phyloP scores from a whole-genome alignment of 1,284 basidiomycete species.

The Ustilago crameri region DNA sequence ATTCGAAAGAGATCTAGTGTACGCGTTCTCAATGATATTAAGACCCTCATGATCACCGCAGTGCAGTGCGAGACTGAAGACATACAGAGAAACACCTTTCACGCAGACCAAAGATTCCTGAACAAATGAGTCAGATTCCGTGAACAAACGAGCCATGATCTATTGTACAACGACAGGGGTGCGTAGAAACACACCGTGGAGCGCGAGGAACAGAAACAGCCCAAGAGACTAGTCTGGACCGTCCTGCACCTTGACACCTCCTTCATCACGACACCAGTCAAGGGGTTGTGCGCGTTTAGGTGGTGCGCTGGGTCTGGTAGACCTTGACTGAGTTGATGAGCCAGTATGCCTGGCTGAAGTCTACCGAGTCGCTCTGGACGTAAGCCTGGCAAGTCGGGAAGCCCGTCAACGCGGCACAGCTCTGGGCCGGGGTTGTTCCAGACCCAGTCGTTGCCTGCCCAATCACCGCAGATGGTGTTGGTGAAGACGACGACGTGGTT shows the following conservation, averaged over 20 bases:
- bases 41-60: too few species aligned
- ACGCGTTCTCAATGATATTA: too few species aligned
- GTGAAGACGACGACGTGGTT: conserved; percentile 52
- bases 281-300: too few species aligned
- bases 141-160: too few species aligned
- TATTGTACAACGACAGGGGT: too few species aligned
- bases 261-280: background rate
- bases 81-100: too few species aligned
- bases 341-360: conserved; percentile 53
- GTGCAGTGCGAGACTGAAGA: too few species aligned
- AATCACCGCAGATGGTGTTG: conserved; percentile 55
- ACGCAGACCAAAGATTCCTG: too few species aligned
- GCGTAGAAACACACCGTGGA: too few species aligned
- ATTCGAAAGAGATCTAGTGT: background rate
- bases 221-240: conserved; percentile 9
- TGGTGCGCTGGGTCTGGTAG: conserved; percentile 41
- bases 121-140: too few species aligned
- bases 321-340: conserved; percentile 53
- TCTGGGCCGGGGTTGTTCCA: conserved; percentile 42
- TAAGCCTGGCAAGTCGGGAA: conserved; percentile 38
- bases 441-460: conserved; percentile 36
- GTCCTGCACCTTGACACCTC: background rate
- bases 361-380: conserved; percentile 34
- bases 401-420: conserved; percentile 46
- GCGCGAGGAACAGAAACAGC: background rate